A percentile compares a stretch with the other conserved stretches of the same genome.
Conservation (phyloP, 164 flowering plant genomes). For the Stephania cephalantha region DNA sequence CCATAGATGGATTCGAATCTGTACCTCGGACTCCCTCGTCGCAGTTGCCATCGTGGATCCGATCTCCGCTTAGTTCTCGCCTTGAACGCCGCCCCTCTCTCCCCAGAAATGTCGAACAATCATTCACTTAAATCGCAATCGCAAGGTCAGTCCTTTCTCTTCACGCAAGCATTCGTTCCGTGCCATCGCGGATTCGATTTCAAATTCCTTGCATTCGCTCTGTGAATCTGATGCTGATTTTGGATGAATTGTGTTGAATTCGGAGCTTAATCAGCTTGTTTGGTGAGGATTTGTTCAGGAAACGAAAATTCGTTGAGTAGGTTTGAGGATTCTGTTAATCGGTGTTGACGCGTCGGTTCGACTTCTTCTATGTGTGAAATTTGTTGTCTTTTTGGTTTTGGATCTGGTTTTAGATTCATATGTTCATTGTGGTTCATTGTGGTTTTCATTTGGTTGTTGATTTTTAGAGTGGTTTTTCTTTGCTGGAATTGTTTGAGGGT, state of each 20-base stretch:
- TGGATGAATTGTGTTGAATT: not conserved
- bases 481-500: not conserved
- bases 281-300: not conserved
- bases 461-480: not conserved
- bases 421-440: not conserved
- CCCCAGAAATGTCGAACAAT: conserved; percentile 13
- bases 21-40: conserved; percentile 28
- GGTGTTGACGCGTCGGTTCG: not conserved
- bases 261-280: not conserved
- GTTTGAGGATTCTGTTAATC: not conserved
- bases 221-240: not conserved
- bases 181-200: no score
- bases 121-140: not conserved
- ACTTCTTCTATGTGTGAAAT: not conserved
- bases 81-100: conserved; percentile 5
- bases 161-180: no score
- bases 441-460: not conserved
- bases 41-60: conserved; percentile 10
- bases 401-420: not conserved
- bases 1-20: conserved; percentile 29
- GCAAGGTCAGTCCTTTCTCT: conserved; percentile 15
- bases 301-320: not conserved
- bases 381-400: not conserved
- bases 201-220: no score
- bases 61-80: conserved; percentile 30